Evolutionary conservation across 1,284 basidiomycete species (phyloP).

Genomic region (Wallemia mellicola): DNA sequence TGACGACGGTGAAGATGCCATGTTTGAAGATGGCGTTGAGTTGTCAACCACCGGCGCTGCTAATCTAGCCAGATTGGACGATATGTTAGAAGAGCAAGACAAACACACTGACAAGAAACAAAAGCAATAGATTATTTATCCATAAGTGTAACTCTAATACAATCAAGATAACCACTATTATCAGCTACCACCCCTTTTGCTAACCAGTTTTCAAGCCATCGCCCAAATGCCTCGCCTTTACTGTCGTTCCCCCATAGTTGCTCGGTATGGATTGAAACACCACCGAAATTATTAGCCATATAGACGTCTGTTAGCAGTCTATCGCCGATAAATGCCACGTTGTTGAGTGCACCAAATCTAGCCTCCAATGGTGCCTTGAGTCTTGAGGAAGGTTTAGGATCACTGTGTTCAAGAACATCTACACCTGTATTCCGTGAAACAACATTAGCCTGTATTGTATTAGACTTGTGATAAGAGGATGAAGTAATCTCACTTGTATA

Average conservation of each 20-base stretch:
- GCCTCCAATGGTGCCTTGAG: background rate
- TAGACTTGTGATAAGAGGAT: background rate
- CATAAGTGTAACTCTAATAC: background rate
- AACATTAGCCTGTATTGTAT: background rate
- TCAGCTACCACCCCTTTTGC: background rate
- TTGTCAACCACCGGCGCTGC: background rate
- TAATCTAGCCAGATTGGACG: background rate
- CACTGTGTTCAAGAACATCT: background rate
- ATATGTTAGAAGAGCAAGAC: background rate
- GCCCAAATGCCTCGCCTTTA: background rate
- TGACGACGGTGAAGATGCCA: background rate
- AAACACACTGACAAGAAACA: background rate
- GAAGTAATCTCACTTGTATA: constrained; percentile 30
- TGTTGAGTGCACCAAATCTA: background rate
- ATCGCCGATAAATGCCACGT: background rate
- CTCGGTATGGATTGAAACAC: background rate
- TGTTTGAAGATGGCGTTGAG: background rate
- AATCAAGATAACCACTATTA: background rate
- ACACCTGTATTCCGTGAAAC: background rate
- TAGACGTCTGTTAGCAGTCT: background rate
- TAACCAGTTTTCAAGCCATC: background rate
- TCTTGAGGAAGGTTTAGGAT: background rate
- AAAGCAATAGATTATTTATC: background rate
- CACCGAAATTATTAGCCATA: background rate
- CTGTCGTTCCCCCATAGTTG: background rate